Evolutionary conservation across 306 rosid species (phyloP).

Genomic region (Malus fusca): DNA sequence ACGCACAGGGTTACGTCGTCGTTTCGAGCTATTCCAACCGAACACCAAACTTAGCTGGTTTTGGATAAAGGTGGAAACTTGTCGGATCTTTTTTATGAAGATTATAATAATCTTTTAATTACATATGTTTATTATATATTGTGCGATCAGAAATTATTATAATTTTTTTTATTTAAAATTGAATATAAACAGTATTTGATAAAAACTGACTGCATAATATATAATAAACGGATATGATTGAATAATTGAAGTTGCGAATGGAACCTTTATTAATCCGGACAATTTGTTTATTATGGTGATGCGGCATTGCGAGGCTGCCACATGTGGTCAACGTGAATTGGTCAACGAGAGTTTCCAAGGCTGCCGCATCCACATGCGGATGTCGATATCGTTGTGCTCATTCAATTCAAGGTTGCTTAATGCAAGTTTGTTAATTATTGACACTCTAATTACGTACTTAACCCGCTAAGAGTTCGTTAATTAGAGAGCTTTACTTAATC

Average conservation of each 20-base stretch:
- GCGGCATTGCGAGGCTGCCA: not conserved
- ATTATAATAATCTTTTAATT: rapidly evolving
- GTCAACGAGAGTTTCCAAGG: not conserved
- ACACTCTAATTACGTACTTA: too few species aligned
- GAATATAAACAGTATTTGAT: rapidly evolving
- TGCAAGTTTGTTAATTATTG: too few species aligned
- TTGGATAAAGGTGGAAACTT: too few species aligned
- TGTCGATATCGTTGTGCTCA: too few species aligned
- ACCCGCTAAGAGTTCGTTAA: too few species aligned
- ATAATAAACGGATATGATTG: rapidly evolving
- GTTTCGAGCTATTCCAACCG: too few species aligned
- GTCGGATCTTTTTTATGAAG: rapidly evolving
- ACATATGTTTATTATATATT: too few species aligned
- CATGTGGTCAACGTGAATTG: not conserved
- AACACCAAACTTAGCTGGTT: not conserved
- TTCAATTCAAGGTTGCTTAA: too few species aligned
- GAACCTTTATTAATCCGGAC: not conserved
- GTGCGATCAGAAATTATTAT: rapidly evolving
- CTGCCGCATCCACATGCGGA: not conserved
- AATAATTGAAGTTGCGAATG: too few species aligned
- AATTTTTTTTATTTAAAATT: too few species aligned
- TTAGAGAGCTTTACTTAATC: too few species aligned
- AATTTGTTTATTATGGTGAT: not conserved
- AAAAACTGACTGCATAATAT: rapidly evolving
- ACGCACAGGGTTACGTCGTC: too few species aligned